phyloP scores from a whole-genome alignment of 371 early-diverging fungal species.

The Mortierella sp. region DNA sequence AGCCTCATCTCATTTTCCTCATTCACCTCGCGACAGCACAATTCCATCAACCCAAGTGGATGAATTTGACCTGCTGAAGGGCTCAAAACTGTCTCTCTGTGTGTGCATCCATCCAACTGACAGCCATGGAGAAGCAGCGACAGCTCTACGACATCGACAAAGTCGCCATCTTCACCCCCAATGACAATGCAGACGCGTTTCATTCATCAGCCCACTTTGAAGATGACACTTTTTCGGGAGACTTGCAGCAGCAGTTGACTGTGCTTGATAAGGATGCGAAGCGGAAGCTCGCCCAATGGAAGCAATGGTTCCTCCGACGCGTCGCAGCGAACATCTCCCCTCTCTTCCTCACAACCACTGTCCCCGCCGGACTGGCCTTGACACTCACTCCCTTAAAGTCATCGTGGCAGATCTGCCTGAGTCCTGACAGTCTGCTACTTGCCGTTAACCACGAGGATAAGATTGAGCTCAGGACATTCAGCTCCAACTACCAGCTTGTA shows the following conservation, averaged over 20 bases:
- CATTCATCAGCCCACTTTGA: constrained; percentile 3
- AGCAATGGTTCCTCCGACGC: constrained; percentile 48
- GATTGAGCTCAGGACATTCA: constrained; percentile 54
- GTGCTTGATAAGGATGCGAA: constrained; percentile 34
- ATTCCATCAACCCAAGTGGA: no score
- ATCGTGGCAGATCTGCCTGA: constrained; percentile 52
- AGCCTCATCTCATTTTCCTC: no score
- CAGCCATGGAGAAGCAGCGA: constrained; percentile 48
- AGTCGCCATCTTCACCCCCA: constrained; percentile 56
- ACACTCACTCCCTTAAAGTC: constrained; percentile 49
- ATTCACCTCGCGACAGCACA: no score
- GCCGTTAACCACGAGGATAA: constrained; percentile 58
- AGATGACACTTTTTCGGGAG: not conserved
- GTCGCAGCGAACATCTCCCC: constrained; percentile 50
- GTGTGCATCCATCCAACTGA: no score
- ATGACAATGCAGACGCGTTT: constrained; percentile 47
- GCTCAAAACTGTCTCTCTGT: no score
- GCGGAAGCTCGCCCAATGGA: constrained; percentile 23
- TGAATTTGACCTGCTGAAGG: no score
- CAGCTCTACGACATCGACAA: constrained; percentile 59
- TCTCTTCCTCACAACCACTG: constrained; percentile 56
- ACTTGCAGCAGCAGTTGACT: constrained; percentile 22
- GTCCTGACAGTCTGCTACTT: constrained; percentile 55
- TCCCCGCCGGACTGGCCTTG: constrained; percentile 56
- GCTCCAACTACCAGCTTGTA: constrained; percentile 52